These are phyloP conservation scores for Arctium lappa DNA, from an alignment of 129 eudicot species.

Conservation along the genomic window DNA sequence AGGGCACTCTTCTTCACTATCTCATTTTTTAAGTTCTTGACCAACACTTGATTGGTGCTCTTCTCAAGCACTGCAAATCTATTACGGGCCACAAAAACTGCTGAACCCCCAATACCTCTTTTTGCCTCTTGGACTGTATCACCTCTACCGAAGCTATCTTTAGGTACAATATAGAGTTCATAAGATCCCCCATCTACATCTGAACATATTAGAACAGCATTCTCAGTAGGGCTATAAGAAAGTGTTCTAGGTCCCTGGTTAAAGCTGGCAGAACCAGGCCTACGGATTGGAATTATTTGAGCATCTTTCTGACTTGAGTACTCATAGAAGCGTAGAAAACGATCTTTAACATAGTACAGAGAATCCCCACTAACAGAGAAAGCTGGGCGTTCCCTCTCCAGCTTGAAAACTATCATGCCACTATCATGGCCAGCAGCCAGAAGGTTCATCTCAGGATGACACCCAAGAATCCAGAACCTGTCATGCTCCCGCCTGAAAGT, in stretches of 20 bases:
- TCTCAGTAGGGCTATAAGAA: slow-evolving; percentile 54
- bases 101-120: slow-evolving; percentile 50
- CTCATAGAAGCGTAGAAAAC: slow-evolving; percentile 46
- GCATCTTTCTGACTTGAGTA: slow-evolving; percentile 49
- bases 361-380: slow-evolving; percentile 48
- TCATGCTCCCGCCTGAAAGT: slow-evolving; percentile 58
- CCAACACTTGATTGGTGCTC: slow-evolving; percentile 46
- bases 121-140: slow-evolving; percentile 50
- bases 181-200: slow-evolving; percentile 53
- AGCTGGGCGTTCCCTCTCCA: slow-evolving; percentile 58
- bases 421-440: slow-evolving; percentile 59
- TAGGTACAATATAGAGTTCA: slow-evolving; percentile 45
- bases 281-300: slow-evolving; percentile 47
- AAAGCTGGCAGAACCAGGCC: slow-evolving; percentile 49
- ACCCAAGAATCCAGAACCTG: slow-evolving; percentile 55
- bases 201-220: slow-evolving; percentile 49
- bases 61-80: slow-evolving; percentile 59
- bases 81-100: slow-evolving; percentile 49
- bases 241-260: slow-evolving; percentile 50
- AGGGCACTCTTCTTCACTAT: slow-evolving; percentile 44
- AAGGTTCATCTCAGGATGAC: slow-evolving; percentile 60
- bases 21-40: slow-evolving; percentile 52
- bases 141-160: slow-evolving; percentile 44
- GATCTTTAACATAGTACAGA: slow-evolving; percentile 45
- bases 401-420: slow-evolving; percentile 60